Percentiles rank a stretch among this genome's conserved stretches.
These are phyloP conservation scores for Leucosporidium scottii DNA, from an alignment of 768 basidiomycete genomes.

Conservation along the genomic window DNA sequence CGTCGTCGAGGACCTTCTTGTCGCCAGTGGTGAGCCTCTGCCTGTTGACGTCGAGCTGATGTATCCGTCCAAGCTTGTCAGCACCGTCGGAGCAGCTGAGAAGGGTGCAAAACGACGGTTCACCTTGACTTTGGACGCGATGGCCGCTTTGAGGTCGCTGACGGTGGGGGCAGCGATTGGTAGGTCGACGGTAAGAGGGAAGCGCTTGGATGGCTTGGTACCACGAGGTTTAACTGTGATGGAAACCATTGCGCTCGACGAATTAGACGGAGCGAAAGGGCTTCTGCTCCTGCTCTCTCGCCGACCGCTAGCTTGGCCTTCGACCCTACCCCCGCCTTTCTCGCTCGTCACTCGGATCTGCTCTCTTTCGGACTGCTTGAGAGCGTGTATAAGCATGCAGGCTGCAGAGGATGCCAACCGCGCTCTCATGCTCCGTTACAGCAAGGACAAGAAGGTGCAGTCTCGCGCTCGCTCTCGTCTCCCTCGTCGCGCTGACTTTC, in stretches of 20 bases:
- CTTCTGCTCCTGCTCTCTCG: too few relatives aligned
- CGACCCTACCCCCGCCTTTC: too few relatives aligned
- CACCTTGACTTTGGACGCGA: slow-evolving; percentile 55
- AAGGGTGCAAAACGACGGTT: slow-evolving; percentile 16
- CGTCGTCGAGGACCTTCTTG: slow-evolving; percentile 56
- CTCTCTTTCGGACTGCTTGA: not conserved
- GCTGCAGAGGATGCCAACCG: slow-evolving; percentile 31
- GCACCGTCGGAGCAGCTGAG: slow-evolving; percentile 38
- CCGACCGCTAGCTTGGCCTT: too few relatives aligned
- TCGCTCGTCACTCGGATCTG: too few relatives aligned
- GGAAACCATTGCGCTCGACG: too few relatives aligned
- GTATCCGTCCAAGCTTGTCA: slow-evolving; percentile 12
- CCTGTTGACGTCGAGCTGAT: slow-evolving; percentile 8
- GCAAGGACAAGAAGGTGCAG: slow-evolving; percentile 44
- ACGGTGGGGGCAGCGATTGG: slow-evolving; percentile 50
- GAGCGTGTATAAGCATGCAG: slow-evolving; percentile 8
- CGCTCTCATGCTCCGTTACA: slow-evolving; percentile 26
- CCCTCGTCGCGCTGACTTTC: too few relatives aligned
- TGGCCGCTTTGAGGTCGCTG: slow-evolving; percentile 59
- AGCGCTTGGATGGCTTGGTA: slow-evolving; percentile 19
- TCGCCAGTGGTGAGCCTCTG: slow-evolving; percentile 49
- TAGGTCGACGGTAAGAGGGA: slow-evolving; percentile 26
- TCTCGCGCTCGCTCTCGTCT: too few relatives aligned
- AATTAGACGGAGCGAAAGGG: too few relatives aligned
- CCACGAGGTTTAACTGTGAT: slow-evolving; percentile 23